phyloP scores from a whole-genome alignment of 2,329 filamentous ascomycete genomes.

The Aspergillus spinulosporus region DNA sequence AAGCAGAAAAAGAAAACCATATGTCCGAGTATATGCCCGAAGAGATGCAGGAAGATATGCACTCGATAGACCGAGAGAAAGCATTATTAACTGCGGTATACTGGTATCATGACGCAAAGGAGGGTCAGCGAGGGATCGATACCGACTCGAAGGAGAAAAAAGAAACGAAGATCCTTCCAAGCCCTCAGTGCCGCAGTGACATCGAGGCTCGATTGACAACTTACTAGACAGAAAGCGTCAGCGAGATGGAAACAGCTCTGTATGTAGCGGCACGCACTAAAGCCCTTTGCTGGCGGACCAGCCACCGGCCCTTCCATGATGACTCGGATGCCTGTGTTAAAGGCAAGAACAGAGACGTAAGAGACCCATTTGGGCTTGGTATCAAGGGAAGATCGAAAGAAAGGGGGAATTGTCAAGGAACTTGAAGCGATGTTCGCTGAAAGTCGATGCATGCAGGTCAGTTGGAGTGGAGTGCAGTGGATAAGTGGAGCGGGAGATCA shows the following conservation, averaged over 20 bases:
- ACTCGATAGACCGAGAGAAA: conserved; percentile 15
- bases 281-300: conserved; percentile 17
- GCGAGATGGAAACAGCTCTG: conserved; percentile 15
- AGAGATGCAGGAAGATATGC: conserved; percentile 20
- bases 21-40: conserved; percentile 25
- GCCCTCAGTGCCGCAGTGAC: conserved; percentile 6
- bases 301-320: conserved; percentile 19
- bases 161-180: conserved; percentile 19
- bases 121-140: conserved; percentile 22
- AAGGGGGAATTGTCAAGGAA: conserved; percentile 13
- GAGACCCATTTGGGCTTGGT: conserved; percentile 13
- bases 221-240: conserved; percentile 8
- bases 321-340: conserved; percentile 17
- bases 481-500: not conserved
- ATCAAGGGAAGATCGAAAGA: conserved; percentile 11
- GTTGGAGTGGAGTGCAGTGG: not conserved
- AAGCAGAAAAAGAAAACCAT: conserved; percentile 16
- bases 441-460: conserved; percentile 15
- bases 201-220: not conserved
- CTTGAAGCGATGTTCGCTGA: conserved; percentile 14
- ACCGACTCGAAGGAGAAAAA: conserved; percentile 20
- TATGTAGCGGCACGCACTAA: conserved; percentile 15
- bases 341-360: conserved; percentile 11
- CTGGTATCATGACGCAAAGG: conserved; percentile 20
- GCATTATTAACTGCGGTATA: conserved; percentile 24